phyloP scores from a whole-genome alignment of 768 basidiomycete genomes.

The Trametes punicea region DNA sequence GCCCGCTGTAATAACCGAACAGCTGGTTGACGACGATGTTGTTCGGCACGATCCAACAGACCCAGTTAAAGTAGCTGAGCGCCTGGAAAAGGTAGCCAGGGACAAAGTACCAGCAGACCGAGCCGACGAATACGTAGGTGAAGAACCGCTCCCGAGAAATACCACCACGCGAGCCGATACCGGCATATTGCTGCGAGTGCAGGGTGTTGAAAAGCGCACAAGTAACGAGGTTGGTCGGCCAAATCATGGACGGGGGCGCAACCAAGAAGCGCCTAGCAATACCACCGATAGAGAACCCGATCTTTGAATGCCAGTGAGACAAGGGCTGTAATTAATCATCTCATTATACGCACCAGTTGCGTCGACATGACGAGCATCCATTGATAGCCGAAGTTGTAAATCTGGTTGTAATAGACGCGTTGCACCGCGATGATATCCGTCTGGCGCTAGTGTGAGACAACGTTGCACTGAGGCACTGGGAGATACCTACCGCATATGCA shows the following conservation, averaged over 20 bases:
- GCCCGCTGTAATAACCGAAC: constrained; percentile 53
- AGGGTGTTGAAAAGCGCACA: constrained; percentile 46
- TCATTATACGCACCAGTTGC: constrained; percentile 21
- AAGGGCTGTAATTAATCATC: not conserved
- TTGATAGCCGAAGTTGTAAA: constrained; percentile 36
- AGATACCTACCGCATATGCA: constrained; percentile 32
- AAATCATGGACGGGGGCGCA: constrained; percentile 42
- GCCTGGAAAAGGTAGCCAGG: constrained; percentile 71
- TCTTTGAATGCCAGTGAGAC: constrained; percentile 16
- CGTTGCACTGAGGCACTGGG: not conserved
- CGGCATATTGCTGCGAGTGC: constrained; percentile 37
- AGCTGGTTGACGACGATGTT: constrained; percentile 70
- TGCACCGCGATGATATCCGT: constrained; percentile 48
- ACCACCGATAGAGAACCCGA: constrained; percentile 43
- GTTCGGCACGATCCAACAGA: constrained; percentile 67
- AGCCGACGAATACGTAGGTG: constrained; percentile 37
- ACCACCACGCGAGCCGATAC: constrained; percentile 42
- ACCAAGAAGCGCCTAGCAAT: constrained; percentile 44
- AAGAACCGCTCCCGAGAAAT: constrained; percentile 55
- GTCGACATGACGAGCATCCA: constrained; percentile 42
- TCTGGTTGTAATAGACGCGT: constrained; percentile 42
- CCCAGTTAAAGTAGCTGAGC: constrained; percentile 41
- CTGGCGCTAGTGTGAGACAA: not conserved
- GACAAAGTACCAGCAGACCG: constrained; percentile 50
- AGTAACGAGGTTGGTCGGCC: constrained; percentile 42